Base-by-base conservation (phyloP, 2,329 filamentous ascomycete species). In the Aspergillus candidus region DNA sequence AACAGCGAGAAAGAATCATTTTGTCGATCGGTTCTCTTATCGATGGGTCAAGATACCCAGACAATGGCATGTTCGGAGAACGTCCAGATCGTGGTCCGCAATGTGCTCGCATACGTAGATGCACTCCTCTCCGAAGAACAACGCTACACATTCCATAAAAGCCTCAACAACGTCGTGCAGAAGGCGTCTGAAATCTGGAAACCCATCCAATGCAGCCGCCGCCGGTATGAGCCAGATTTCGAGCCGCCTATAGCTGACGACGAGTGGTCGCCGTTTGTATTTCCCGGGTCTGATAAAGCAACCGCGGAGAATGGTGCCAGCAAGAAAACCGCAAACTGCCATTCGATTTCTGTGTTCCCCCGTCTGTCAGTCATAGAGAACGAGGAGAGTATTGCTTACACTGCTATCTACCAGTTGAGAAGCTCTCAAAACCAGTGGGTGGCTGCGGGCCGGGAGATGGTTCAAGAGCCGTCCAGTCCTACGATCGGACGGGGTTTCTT, bases 1-100 rank as follows among this genome's bases (percentile, higher is more conserved):
- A 33, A 59, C 29, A 41, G 10, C 33, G 46, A 57, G 33, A 55
- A 55, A 32, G 54, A 59, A 46, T 38, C 39, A 30, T 53, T 56
- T 31, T 55, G 36, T 40, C 51, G 52, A 34, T 43, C 43, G 10
- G 27, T 59, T 7, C 43, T 57, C 22, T 50, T 50, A 2, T 52
- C 53, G 12, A 49, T 59, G 18, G 41, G 51, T 40, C 30, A 14
- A 1, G 37, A 42, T 6, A 43, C 37, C 27, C 41, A 57, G 42
- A 30, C 38, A 4, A 48, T 32, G 6, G 38, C 14, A 40, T 40
- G 33, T 18, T 27, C 44, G 15, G 33, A 40, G 32, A 31, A 17
- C 15, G 35, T 41, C 10, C 40, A 39, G 17, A 40, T n/a, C 11
- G 36, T 43, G 11, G 37, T 43, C 1, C 17, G 18, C 11, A 18